Percentiles rank a stretch among this genome's conserved stretches.
Conservation (phyloP, 108 stramenopile genomes). For the Aureococcus anophagefferens region DNA sequence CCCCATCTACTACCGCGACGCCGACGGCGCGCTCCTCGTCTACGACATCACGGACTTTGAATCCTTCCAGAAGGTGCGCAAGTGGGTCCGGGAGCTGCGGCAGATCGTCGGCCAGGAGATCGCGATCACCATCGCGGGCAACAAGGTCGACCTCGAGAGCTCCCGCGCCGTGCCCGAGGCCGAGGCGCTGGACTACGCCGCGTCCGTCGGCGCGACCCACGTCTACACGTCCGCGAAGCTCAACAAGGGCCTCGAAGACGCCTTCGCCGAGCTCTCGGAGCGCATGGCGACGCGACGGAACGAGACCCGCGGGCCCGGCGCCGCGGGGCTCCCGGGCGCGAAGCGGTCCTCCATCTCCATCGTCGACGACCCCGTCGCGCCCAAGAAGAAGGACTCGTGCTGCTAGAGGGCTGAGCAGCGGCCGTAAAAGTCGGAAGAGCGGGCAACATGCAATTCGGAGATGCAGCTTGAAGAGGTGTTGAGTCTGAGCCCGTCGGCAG, state of each 20-base stretch:
- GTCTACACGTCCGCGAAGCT: slow-evolving; percentile 26
- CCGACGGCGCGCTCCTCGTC: slow-evolving; percentile 32
- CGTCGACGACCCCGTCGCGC: too few relatives aligned
- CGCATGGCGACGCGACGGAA: too few relatives aligned
- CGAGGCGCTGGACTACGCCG: slow-evolving; percentile 14
- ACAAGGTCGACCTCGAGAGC: slow-evolving; percentile 38
- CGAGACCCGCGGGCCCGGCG: too few relatives aligned
- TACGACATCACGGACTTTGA: slow-evolving; percentile 40
- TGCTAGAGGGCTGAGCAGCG: too few relatives aligned
- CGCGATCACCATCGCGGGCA: slow-evolving; percentile 30
- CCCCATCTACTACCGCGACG: slow-evolving; percentile 29
- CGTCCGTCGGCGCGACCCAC: slow-evolving; percentile 11
- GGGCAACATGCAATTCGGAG: too few relatives aligned
- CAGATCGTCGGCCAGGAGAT: slow-evolving; percentile 30
- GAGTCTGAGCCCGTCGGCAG: too few relatives aligned
- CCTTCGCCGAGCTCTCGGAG: slow-evolving; percentile 16
- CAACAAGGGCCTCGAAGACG: slow-evolving; percentile 29
- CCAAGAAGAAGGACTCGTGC: too few relatives aligned
- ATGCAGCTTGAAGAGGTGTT: too few relatives aligned
- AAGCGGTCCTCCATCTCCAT: too few relatives aligned
- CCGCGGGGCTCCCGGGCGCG: too few relatives aligned
- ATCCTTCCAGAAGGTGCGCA: slow-evolving; percentile 28
- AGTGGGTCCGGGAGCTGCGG: slow-evolving; percentile 34
- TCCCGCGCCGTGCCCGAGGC: slow-evolving; percentile 11
- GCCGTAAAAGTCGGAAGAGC: too few relatives aligned